Conservation (phyloP, 2,329 filamentous ascomycete genomes). For the Colletotrichum sp. region DNA sequence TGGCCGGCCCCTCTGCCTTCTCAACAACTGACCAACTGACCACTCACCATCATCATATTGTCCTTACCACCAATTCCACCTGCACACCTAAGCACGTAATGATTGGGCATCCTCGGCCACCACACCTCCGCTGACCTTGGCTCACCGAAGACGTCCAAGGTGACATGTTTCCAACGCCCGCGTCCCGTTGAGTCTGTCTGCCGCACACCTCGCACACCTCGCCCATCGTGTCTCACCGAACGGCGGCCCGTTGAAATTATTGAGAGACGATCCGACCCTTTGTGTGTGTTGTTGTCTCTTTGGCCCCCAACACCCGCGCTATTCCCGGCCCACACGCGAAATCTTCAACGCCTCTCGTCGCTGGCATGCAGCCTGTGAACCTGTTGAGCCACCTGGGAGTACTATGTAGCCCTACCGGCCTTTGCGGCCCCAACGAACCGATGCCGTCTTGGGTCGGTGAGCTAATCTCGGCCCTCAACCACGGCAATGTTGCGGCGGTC, state of each 20-base stretch:
- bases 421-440: constrained; percentile 13
- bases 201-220: neutral
- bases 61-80: neutral
- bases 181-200: neutral
- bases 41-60: neutral
- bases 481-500: neutral
- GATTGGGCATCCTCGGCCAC: neutral
- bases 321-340: neutral
- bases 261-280: neutral
- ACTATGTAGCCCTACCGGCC: constrained; percentile 2
- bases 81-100: neutral
- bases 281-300: constrained; percentile 5
- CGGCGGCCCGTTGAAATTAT: constrained; percentile 7
- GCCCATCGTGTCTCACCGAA: constrained; percentile 6
- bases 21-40: neutral
- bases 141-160: neutral
- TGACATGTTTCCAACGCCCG: neutral
- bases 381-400: constrained; percentile 12
- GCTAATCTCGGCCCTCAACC: constrained; percentile 4
- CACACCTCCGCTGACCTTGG: neutral
- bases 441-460: constrained; percentile 2
- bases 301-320: neutral
- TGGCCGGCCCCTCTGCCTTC: too few relatives aligned
- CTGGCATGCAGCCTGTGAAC: neutral
- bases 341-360: neutral